Base-by-base conservation (phyloP, 257 asterid genomes). In the Parsonsia alboflavescens region DNA sequence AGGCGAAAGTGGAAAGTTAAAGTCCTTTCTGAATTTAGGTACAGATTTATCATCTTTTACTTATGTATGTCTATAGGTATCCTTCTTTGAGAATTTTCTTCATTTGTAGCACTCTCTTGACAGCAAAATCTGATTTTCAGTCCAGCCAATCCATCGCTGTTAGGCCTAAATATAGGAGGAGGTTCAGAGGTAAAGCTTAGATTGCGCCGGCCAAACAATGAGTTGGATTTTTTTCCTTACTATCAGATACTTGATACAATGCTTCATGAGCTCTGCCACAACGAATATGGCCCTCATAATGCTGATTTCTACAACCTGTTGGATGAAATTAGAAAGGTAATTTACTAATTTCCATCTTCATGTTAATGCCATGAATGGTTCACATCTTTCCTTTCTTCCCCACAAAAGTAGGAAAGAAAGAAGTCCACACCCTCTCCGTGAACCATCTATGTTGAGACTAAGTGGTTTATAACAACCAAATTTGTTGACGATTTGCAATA, bases 241-340 rank as follows among this genome's bases (percentile, higher is more conserved):
- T 73, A 83, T 68, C 92, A 88, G 52, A 84, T 88, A 83, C 88
- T 92, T 10, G 87, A 90, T 76, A 90, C 98, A 63, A 89, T 92
- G 97, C 98, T 92, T 81, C 97, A 90, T 41, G 98, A 92, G 85
- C 96, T 90, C 62, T 92, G 98, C 86, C 98, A 92, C 89, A 92
- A 83, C 24, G 90, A 86, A 67, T 65, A 77, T 77, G 98, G 97
- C 54, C 94, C 96, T 49, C 96, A 90, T 75, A 90, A 92, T 84
- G 73, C 96, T 44, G 88, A 83, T 79, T 92, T 92, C 81, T 92
- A 92, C 93, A 90, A 84, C 79, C 96, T 92, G 56, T 85, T 84
- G 89, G 96, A 88, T 74, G 92, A 89, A 84, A 82, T 92, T 70
- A 82, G 91, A 81, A 92, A 89, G 96, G 97, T 92, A 73, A 44